A percentile compares a stretch with the other conserved stretches of the same genome.
Evolutionary conservation across 768 basidiomycete genomes (phyloP).

Genomic region (Clitopilus passeckerianus): DNA sequence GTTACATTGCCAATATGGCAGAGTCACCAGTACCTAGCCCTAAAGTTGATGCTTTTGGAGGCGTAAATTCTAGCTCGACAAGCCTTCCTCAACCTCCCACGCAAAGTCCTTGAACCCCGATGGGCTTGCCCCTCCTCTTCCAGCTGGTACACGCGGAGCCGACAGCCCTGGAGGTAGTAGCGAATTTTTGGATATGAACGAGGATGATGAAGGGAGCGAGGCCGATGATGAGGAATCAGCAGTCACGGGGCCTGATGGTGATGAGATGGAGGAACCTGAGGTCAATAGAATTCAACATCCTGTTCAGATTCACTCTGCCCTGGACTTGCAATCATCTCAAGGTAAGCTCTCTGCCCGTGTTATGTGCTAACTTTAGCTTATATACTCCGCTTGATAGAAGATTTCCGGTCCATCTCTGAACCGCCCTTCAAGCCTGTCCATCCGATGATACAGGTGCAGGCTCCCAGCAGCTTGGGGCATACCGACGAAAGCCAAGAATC

Average conservation of each 20-base stretch:
- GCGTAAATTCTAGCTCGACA: slow-evolving; percentile 13
- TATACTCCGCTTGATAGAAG: not conserved
- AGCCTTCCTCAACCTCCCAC: slow-evolving; percentile 4
- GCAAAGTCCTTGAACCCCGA: slow-evolving; percentile 1
- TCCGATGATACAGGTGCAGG: not conserved
- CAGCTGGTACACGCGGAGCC: slow-evolving; percentile 1
- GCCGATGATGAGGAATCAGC: slow-evolving; percentile 12
- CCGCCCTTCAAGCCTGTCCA: not conserved
- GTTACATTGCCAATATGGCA: slow-evolving; percentile 63
- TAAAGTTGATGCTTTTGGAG: slow-evolving; percentile 29
- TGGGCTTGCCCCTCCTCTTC: slow-evolving; percentile 2
- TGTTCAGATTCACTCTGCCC: not conserved
- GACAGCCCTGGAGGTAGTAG: slow-evolving; percentile 17
- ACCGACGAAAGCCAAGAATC: not conserved
- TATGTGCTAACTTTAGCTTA: not conserved
- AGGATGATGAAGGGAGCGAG: slow-evolving; percentile 37
- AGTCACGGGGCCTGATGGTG: slow-evolving; percentile 21
- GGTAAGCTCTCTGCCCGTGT: not conserved
- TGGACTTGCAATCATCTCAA: not conserved
- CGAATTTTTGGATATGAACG: slow-evolving; percentile 65
- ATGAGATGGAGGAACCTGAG: slow-evolving; percentile 15
- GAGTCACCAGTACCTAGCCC: slow-evolving; percentile 63
- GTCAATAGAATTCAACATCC: slow-evolving; percentile 6
- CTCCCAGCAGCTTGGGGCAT: not conserved
- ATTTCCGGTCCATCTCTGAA: not conserved